A percentile compares a stretch with the other conserved stretches of the same genome.
Evolutionary conservation across 2,329 filamentous ascomycete genomes (phyloP).

Genomic region (Epichloe uncinata): DNA sequence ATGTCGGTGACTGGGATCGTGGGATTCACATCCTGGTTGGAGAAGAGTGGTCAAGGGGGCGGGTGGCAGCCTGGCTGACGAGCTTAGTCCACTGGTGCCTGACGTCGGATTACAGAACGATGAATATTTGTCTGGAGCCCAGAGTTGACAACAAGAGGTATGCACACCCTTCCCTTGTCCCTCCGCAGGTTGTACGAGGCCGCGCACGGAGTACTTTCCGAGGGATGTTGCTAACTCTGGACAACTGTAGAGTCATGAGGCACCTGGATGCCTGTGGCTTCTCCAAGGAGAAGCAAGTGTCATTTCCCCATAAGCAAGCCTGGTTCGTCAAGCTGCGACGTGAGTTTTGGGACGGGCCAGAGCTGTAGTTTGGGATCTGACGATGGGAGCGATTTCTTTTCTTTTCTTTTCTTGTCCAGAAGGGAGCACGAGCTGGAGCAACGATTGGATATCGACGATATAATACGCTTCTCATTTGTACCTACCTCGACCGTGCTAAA

Average conservation of each 20-base stretch:
- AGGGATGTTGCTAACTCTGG: background rate
- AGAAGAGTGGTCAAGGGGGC: constrained; percentile 79
- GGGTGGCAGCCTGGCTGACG: constrained; percentile 71
- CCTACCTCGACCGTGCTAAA: too few relatives aligned
- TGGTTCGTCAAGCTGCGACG: constrained; percentile 71
- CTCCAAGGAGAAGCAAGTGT: constrained; percentile 71
- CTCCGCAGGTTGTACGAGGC: background rate
- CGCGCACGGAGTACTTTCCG: too few relatives aligned
- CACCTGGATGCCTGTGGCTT: constrained; percentile 69
- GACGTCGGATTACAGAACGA: constrained; percentile 64
- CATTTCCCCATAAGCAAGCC: constrained; percentile 83
- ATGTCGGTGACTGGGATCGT: constrained; percentile 68
- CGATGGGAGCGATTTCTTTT: background rate
- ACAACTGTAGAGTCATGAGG: constrained; percentile 15
- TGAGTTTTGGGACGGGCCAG: constrained; percentile 66
- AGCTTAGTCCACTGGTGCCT: constrained; percentile 81
- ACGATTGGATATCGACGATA: too few relatives aligned
- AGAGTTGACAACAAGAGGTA: constrained; percentile 84
- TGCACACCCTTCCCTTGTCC: constrained; percentile 15
- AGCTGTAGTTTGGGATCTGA: constrained; percentile 24
- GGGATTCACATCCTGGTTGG: constrained; percentile 83
- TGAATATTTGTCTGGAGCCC: constrained; percentile 75
- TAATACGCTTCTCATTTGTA: too few relatives aligned
- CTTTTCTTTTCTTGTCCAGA: background rate
- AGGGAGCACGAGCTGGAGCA: too few relatives aligned